These are phyloP conservation scores for Cruciata laevipes DNA, from an alignment of 257 asterid species.

Conservation along the genomic window DNA sequence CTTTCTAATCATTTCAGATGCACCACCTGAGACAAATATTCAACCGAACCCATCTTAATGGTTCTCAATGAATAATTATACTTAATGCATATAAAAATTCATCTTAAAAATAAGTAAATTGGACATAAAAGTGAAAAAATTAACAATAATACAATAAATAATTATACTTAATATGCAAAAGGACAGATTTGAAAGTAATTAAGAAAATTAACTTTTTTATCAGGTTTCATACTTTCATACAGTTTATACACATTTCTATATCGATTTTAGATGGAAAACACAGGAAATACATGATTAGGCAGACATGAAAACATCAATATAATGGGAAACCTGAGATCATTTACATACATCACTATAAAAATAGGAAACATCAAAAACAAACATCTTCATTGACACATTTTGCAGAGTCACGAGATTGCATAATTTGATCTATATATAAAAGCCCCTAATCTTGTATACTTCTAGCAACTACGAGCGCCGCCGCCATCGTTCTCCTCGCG, in stretches of 20 bases:
- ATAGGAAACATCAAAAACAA: not conserved
- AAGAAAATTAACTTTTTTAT: too few relatives aligned
- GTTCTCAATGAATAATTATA: too few relatives aligned
- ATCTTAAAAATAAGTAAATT: too few relatives aligned
- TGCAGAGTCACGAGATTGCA: not conserved
- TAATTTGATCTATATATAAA: not conserved
- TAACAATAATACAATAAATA: too few relatives aligned
- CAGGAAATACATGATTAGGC: not conserved
- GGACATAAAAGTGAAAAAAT: too few relatives aligned
- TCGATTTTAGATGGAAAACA: not conserved
- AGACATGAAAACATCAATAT: not conserved
- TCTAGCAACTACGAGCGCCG: not conserved
- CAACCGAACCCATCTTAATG: too few relatives aligned
- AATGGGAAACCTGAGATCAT: not conserved
- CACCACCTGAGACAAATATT: too few relatives aligned
- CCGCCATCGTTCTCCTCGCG: slow-evolving; percentile 12
- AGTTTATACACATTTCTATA: not conserved
- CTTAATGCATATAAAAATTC: too few relatives aligned
- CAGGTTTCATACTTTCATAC: too few relatives aligned
- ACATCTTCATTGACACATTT: not conserved
- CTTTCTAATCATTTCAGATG: too few relatives aligned
- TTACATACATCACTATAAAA: not conserved
- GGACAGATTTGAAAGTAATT: too few relatives aligned
- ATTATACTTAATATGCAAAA: too few relatives aligned
- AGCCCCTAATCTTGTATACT: not conserved